Evolutionary conservation across 2,329 filamentous ascomycete genomes (phyloP), one percentile per base, ranked within the genome.

Genomic region (Tolypocladium guangdongense): DNA sequence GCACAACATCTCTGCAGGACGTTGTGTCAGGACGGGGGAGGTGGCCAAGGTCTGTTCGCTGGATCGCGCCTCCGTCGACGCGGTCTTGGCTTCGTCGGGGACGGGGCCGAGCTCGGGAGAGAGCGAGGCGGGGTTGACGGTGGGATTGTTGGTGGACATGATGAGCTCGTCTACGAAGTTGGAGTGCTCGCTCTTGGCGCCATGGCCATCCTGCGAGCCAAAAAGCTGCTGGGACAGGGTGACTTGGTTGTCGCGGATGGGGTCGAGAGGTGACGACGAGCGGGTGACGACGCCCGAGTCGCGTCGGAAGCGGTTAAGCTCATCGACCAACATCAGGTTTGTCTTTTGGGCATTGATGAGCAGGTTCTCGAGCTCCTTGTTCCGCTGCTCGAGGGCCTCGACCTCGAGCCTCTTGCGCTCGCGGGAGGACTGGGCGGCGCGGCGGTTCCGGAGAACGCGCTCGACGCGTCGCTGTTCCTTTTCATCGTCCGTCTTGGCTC

Each of bases 1-100:
- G 71, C 87, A 97, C 93, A 97, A 96, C 92, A 96, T 86, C 91
- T 82, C 93, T 81, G 93, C 93, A 97, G 93, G 91, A 96, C 95
- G 91, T 96, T 96, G 93, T 96, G 91, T 93, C 93, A 83, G 76
- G 81, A 95, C 89, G 83, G 88, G 80, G 75, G 86, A 81, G 75
- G 72, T 65, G 62, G 65, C 62, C 58, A 59, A 47, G 51, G 60
- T 63, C 57, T 58, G 56, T 62, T 68, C 61, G 48, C 49, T 57
- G 54, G 56, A 36, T 53, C 58, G 56, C 33, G 55, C 55, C 27
- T 65, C 62, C 20, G 54, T 56, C 35, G 55, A 54, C n/a, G 59
- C 22, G 22, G 33, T 27, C 32, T 55, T 35, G 41, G 58, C 53
- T 41, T 56, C 54, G 59, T 83, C 78, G 57, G 74, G 65, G 33